Percentiles rank a stretch among this genome's conserved stretches.
Conservation (phyloP, 257 asterid genomes). For the Handroanthus guayacan region DNA sequence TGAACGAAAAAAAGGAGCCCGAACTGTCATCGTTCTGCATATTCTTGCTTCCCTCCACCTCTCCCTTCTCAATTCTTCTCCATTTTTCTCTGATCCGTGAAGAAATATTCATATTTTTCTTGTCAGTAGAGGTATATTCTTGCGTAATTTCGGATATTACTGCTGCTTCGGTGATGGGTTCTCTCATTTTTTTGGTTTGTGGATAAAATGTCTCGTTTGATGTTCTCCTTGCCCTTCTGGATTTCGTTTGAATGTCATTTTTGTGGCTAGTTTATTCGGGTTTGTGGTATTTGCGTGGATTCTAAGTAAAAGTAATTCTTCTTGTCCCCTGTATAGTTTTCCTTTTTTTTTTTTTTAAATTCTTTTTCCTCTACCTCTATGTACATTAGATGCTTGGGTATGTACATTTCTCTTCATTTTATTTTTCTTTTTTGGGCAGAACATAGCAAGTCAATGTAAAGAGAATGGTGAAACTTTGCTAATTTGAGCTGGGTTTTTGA, state of each 20-base stretch:
- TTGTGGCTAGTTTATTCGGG: conserved; percentile 17
- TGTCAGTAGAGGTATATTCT: conserved; percentile 37
- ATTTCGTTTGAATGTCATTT: conserved; percentile 21
- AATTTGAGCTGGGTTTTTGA: conserved; percentile 33
- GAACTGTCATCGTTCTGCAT: neutral
- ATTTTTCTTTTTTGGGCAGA: neutral
- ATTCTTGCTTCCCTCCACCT: neutral
- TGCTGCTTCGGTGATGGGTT: conserved; percentile 30
- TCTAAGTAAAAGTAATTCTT: conserved; percentile 46
- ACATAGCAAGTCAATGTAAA: conserved; percentile 27
- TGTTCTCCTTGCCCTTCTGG: conserved; percentile 24
- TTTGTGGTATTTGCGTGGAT: conserved; percentile 52
- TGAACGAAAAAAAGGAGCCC: conserved; percentile 22
- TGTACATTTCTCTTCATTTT: neutral
- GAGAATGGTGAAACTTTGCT: conserved; percentile 34
- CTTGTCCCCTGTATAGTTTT: conserved; percentile 3
- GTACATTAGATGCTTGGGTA: conserved; percentile 29
- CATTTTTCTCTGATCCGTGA: conserved; percentile 7
- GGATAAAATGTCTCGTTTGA: conserved; percentile 27
- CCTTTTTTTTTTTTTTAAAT: neutral
- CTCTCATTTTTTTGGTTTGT: neutral
- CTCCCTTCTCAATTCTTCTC: neutral
- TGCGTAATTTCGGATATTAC: conserved; percentile 31
- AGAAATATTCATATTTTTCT: conserved; percentile 3
- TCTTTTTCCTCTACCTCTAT: conserved; percentile 14